Evolutionary conservation across 2,329 filamentous ascomycete species (phyloP), one percentile per base, ranked within the genome.

Genomic region (Fusarium sarcochroum): DNA sequence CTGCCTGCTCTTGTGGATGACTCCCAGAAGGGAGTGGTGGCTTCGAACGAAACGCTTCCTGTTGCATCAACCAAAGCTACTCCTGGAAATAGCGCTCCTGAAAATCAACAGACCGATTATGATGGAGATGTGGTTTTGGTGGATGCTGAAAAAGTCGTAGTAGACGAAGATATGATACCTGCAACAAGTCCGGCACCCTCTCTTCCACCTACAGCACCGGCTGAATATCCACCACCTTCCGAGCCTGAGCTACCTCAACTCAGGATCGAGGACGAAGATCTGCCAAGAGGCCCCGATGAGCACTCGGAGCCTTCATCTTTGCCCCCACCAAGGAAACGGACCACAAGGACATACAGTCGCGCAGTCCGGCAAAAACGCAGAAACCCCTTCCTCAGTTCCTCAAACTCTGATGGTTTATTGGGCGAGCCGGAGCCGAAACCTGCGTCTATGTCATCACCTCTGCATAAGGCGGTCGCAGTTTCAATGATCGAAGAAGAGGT

Each of bases 111-210:
- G 6, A 44, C 49, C 38, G 66, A 67, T 17, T 32, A 63, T 13
- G 64, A 63, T 21, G 58, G 67, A 11, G 64, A 66, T 23, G 32
- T 42, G 5, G 25, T 55, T 15, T 42, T 61, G 40, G 48, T 45
- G n/a, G 68, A 65, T 9, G 54, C 18, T 27, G 59, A 67, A 15
- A 75, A 72, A 25, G 48, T 58, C 11, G 32, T 54, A 1, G 45
- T 65, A 3, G 77, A 78, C 4, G 78, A 79, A 42, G 78, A 80
- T n/a, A 77, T 75, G 70, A 81, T 81, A 58, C 79, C 79, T 2
- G 79, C 79, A 45, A 81, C 79, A 25, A 81, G 79, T 35, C 79
- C 79, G n/a, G 64, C 76, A 3, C 70, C 73, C 34, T 75, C 76
- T 7, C 63, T 78, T 6, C 69, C 77, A n/a, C 68, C 68, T 14